Evolutionary conservation across 306 rosid species (phyloP).

Genomic region (Senna tora): DNA sequence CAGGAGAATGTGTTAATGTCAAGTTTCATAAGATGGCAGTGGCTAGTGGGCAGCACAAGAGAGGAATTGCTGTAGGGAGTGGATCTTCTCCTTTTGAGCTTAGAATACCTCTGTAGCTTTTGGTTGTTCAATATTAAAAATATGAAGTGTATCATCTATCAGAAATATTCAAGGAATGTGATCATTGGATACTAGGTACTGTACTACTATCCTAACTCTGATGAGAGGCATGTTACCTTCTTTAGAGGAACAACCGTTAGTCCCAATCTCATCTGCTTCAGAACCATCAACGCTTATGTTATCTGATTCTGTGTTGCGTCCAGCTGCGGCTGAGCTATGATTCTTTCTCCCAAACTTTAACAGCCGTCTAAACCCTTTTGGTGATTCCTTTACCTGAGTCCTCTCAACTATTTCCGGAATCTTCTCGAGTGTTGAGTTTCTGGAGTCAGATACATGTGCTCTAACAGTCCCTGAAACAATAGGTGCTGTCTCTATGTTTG

Average conservation of each 20-base stretch:
- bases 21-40: not conserved
- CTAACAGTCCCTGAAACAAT: slow-evolving; percentile 52
- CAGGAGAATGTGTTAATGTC: not conserved
- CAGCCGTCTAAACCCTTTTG: slow-evolving; percentile 76
- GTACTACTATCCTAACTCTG: slow-evolving; percentile 15
- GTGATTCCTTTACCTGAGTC: slow-evolving; percentile 72
- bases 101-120: not conserved
- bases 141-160: slow-evolving; percentile 23
- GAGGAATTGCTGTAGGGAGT: not conserved
- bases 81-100: not conserved
- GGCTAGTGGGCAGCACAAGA: not conserved
- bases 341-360: slow-evolving; percentile 90
- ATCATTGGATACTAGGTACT: slow-evolving; percentile 4
- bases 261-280: slow-evolving; percentile 67
- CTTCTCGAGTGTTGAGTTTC: slow-evolving; percentile 71
- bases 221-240: slow-evolving; percentile 69
- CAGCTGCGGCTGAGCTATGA: slow-evolving; percentile 65
- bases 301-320: slow-evolving; percentile 61
- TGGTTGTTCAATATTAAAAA: not conserved
- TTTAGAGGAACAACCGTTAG: slow-evolving; percentile 47
- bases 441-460: slow-evolving; percentile 59
- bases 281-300: slow-evolving; percentile 54
- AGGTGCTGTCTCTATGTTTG: slow-evolving; percentile 51
- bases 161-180: slow-evolving; percentile 11
- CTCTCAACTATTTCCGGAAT: slow-evolving; percentile 86